Conservation (phyloP, 768 basidiomycete species). For the Podaxis carcinomalis region DNA sequence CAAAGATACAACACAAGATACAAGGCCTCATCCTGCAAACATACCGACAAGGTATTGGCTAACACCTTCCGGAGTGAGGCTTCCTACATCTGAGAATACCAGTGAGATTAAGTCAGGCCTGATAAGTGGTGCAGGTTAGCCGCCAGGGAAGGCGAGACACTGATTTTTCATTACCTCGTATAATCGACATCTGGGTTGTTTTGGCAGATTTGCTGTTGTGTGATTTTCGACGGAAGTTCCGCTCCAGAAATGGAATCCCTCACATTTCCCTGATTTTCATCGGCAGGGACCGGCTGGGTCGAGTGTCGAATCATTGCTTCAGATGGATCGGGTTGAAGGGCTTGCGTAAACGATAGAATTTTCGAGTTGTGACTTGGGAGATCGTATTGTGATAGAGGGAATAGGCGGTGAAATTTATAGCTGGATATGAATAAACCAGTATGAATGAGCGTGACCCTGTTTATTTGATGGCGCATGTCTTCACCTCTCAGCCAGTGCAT, state of each 20-base stretch:
- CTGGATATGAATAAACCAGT: slow-evolving; percentile 36
- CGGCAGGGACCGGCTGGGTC: slow-evolving; percentile 1
- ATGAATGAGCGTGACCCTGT: slow-evolving; percentile 18
- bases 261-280: background rate
- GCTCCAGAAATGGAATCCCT: slow-evolving; percentile 16
- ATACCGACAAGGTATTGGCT: slow-evolving; percentile 95
- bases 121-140: slow-evolving; percentile 14
- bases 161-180: slow-evolving; percentile 54
- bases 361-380: slow-evolving; percentile 76
- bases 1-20: background rate
- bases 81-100: slow-evolving; percentile 92
- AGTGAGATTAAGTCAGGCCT: slow-evolving; percentile 92
- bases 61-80: slow-evolving; percentile 88
- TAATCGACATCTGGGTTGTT: slow-evolving; percentile 93
- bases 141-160: slow-evolving; percentile 1
- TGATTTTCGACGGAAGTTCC: slow-evolving; percentile 48
- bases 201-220: slow-evolving; percentile 73
- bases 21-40: slow-evolving; percentile 61
- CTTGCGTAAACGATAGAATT: slow-evolving; percentile 66
- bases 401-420: slow-evolving; percentile 96
- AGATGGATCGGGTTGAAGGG: slow-evolving; percentile 21
- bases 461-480: slow-evolving; percentile 17
- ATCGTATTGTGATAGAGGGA: slow-evolving; percentile 90
- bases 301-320: background rate
- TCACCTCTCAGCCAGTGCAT: slow-evolving; percentile 89